Evolutionary conservation across 1,284 basidiomycete species (phyloP), one percentile per base, ranked within the genome.

Genomic region (Ustilago loliicola): DNA sequence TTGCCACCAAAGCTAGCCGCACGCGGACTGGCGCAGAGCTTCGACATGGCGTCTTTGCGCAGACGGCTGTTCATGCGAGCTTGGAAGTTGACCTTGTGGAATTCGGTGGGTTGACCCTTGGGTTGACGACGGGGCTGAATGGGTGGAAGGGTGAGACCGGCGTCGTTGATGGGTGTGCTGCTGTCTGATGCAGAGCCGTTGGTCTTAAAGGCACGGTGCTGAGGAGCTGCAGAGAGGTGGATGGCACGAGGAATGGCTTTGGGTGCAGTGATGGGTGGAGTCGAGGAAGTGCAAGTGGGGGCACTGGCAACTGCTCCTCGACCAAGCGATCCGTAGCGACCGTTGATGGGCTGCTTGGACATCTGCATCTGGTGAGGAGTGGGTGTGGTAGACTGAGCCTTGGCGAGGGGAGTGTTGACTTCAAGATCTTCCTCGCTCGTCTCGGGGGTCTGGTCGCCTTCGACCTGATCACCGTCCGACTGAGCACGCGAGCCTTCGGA

Each of bases 1-100:
- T 72, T 70, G 57, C 70, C 75, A 21, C 70, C 75, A 65, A 78
- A 78, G 62, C 67, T 77, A 1, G 74, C 80, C 4, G 79, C 79
- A 48, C 81, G 71, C 5, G 81, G 81, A 56, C 79, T 80, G 25
- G 76, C 77, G 56, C 81, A 83, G 17, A 83, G 72, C 69, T 82
- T 82, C 23, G 72, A 80, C 80, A 83, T 81, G 58, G 82, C 82
- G 42, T 83, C 80, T 42, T 75, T 72, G 55, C 82, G 76, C 50
- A 80, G 70, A n/a, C 80, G 73, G 34, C 70, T 76, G 57, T 74
- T 79, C 61, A 80, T 72, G 48, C 82, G 66, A 40, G 77, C 71
- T 51, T 81, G 77, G 72, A 83, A 83, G 72, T 83, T 83, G 77
- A 79, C 51, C 38, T 73, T 70, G 27, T 72, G 66, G 50, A 83